Percentiles rank a stretch among this genome's conserved stretches.
Evolutionary conservation across 2,329 filamentous ascomycete species (phyloP).

Genomic region (Fusarium staphyleae): DNA sequence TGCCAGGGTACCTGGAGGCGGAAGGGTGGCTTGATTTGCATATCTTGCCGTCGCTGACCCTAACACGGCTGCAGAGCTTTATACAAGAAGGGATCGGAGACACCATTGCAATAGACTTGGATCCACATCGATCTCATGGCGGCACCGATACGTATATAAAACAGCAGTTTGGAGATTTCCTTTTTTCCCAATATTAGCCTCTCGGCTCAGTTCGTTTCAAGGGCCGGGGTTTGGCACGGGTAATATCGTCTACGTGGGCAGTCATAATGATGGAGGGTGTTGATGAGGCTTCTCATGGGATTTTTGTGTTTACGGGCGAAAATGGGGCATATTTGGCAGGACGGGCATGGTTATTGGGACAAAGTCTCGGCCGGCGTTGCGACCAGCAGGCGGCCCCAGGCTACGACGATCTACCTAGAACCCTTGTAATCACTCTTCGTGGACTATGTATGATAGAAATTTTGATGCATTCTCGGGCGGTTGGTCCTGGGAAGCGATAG

Average conservation of each 20-base stretch:
- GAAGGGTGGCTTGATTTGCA: constrained; percentile 2
- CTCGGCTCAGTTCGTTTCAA: constrained; percentile 28
- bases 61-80: constrained; percentile 17
- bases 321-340: constrained; percentile 41
- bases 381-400: constrained; percentile 32
- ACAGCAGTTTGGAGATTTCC: constrained; percentile 36
- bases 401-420: constrained; percentile 43
- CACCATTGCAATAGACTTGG: constrained; percentile 29
- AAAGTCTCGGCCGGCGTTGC: constrained; percentile 37
- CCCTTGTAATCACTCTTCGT: constrained; percentile 44
- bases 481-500: constrained; percentile 20
- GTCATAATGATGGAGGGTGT: constrained; percentile 43
- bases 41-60: not conserved
- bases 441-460: constrained; percentile 42
- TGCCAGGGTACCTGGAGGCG: not conserved
- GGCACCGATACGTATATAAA: constrained; percentile 39
- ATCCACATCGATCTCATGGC: constrained; percentile 22
- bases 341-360: constrained; percentile 42
- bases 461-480: constrained; percentile 19
- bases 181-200: constrained; percentile 25
- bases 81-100: constrained; percentile 14
- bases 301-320: constrained; percentile 43
- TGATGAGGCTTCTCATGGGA: constrained; percentile 42
- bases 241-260: constrained; percentile 41
- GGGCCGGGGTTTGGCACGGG: constrained; percentile 22